Evolutionary conservation across 202 grass and related monocot species (phyloP).

Genomic region (Bolboschoenoplectus hybrid): DNA sequence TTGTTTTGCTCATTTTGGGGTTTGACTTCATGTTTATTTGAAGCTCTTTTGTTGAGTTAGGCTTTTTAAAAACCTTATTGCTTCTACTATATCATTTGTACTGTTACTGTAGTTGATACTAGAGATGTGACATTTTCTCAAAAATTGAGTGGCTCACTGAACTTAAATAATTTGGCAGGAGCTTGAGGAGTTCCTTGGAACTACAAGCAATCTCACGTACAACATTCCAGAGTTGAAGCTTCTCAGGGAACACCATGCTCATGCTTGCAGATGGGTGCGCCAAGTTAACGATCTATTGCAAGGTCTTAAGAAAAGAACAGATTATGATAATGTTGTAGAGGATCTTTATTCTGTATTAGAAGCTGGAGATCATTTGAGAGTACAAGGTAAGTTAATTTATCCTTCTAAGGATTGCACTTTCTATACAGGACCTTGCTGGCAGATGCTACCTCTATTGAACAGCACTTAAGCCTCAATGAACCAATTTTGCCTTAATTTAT

Average conservation of each 20-base stretch:
- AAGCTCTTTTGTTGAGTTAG: background rate
- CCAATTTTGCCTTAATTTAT: background rate
- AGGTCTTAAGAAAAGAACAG: slow-evolving; percentile 56
- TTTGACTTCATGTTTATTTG: slow-evolving; percentile 23
- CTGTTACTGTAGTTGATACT: slow-evolving; percentile 9
- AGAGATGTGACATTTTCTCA: background rate
- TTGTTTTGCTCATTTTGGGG: slow-evolving; percentile 32
- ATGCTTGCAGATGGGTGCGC: slow-evolving; percentile 70
- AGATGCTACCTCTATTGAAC: slow-evolving; percentile 12
- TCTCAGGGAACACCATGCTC: slow-evolving; percentile 56
- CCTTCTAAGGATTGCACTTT: background rate
- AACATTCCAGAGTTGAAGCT: slow-evolving; percentile 75
- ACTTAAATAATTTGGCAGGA: slow-evolving; percentile 56
- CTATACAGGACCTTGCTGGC: background rate
- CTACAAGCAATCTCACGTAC: slow-evolving; percentile 51
- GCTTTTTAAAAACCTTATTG: background rate
- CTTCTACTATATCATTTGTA: background rate
- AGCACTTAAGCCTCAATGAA: background rate
- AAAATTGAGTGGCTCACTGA: background rate
- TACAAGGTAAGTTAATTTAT: slow-evolving; percentile 56
- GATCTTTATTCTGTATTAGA: slow-evolving; percentile 68
- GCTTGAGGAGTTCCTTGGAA: slow-evolving; percentile 69
- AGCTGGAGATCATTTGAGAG: slow-evolving; percentile 57
- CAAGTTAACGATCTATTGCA: slow-evolving; percentile 51
- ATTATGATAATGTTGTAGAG: slow-evolving; percentile 57